Percentiles rank a stretch among this genome's conserved stretches.
phyloP scores from a whole-genome alignment of 345 rosid species.

The Moricandia arvensis region DNA sequence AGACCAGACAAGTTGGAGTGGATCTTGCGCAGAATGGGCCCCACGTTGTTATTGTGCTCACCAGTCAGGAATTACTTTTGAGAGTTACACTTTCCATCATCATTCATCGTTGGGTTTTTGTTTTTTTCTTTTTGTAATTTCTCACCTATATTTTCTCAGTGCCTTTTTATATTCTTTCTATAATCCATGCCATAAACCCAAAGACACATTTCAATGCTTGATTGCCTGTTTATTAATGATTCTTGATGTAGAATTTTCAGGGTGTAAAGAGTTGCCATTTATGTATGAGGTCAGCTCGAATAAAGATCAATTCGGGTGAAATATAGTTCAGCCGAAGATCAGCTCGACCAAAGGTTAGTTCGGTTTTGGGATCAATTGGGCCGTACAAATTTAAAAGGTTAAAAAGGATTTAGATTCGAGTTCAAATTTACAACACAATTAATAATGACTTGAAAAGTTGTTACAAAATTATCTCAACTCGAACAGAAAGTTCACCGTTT shows the following conservation, averaged over 20 bases:
- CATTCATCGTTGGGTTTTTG: not conserved
- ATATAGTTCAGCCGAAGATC: too few species aligned
- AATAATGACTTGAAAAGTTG: too few species aligned
- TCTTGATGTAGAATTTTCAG: not conserved
- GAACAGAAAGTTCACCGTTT: too few species aligned
- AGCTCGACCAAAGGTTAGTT: too few species aligned
- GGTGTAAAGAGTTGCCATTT: not conserved
- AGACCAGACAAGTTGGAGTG: not conserved
- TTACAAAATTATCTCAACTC: too few species aligned
- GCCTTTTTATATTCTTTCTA: not conserved
- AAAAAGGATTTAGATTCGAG: too few species aligned
- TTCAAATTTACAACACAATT: too few species aligned
- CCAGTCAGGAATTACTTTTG: slow-evolving; percentile 7
- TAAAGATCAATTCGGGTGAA: too few species aligned
- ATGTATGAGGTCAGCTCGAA: too few species aligned
- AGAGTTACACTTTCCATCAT: not conserved
- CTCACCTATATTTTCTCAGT: not conserved
- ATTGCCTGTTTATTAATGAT: not conserved
- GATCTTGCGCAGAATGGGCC: not conserved
- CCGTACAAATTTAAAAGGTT: too few species aligned
- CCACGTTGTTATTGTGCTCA: slow-evolving; percentile 7
- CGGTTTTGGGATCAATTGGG: too few species aligned
- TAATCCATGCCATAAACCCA: not conserved
- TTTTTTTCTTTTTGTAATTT: not conserved
- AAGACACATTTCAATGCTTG: not conserved